phyloP scores from a whole-genome alignment of 179 eudicot species.

The Nepenthes alata region DNA sequence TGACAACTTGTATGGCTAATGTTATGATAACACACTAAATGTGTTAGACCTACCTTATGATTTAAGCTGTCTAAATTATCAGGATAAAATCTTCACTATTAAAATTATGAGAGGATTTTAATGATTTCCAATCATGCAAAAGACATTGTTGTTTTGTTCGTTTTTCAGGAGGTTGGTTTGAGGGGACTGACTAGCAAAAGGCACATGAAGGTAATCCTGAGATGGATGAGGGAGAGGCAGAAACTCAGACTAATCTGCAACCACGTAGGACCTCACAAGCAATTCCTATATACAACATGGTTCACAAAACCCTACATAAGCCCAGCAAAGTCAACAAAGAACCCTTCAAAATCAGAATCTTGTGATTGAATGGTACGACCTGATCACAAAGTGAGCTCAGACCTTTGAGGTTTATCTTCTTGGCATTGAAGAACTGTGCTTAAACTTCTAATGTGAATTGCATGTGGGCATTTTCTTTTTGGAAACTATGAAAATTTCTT shows the following conservation, averaged over 20 bases:
- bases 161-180: constrained; percentile 61
- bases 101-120: too few relatives aligned
- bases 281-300: constrained; percentile 91
- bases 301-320: constrained; percentile 46
- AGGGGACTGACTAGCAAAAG: constrained; percentile 68
- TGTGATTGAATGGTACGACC: background rate
- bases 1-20: too few relatives aligned
- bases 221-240: constrained; percentile 96
- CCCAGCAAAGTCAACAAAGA: constrained; percentile 23
- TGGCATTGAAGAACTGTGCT: too few relatives aligned
- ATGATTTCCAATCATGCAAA: background rate
- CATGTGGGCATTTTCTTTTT: too few relatives aligned
- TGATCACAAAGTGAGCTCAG: background rate
- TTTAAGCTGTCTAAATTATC: too few relatives aligned
- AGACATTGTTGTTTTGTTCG: background rate
- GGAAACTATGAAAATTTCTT: too few relatives aligned
- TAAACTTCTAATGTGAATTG: too few relatives aligned
- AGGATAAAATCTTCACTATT: too few relatives aligned
- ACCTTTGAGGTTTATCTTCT: too few relatives aligned
- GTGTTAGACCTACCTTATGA: too few relatives aligned
- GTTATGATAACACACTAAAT: too few relatives aligned
- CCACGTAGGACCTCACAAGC: constrained; percentile 71
- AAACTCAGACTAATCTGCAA: constrained; percentile 69
- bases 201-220: constrained; percentile 76
- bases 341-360: constrained; percentile 15